A percentile compares a stretch with the other conserved stretches of the same genome.
Conservation (phyloP, 805 yeast genomes). For the Deakozyma indianensis region DNA sequence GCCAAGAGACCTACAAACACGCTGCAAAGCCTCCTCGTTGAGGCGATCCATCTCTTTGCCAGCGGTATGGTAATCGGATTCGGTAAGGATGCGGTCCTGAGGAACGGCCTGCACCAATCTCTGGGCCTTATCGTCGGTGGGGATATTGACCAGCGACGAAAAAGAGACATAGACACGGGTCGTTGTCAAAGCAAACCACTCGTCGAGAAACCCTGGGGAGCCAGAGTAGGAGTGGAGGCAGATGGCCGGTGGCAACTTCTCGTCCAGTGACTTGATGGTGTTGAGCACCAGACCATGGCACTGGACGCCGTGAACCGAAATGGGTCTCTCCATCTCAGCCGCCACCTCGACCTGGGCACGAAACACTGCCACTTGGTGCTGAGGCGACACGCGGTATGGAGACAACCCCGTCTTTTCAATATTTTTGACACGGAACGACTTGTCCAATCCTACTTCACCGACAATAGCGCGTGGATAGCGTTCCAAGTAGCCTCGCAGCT, state of each 20-base stretch:
- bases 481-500: conserved; percentile 22
- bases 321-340: conserved; percentile 28
- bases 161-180: conserved; percentile 34
- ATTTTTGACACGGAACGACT: conserved; percentile 50
- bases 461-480: conserved; percentile 30
- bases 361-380: conserved; percentile 52
- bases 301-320: conserved; percentile 78
- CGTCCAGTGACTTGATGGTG: conserved; percentile 15
- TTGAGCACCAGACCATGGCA: conserved; percentile 52
- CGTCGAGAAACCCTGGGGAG: conserved; percentile 39
- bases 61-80: conserved; percentile 34
- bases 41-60: conserved; percentile 13
- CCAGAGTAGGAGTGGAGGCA: conserved; percentile 83
- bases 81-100: conserved; percentile 27
- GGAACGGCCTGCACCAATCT: conserved; percentile 24
- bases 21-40: conserved; percentile 2
- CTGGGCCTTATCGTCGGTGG: conserved; percentile 19
- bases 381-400: conserved; percentile 40
- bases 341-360: conserved; percentile 42
- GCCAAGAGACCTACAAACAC: neutral
- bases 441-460: conserved; percentile 91
- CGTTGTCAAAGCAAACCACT: conserved; percentile 13
- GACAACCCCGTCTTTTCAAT: conserved; percentile 16
- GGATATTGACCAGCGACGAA: conserved; percentile 34
- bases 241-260: conserved; percentile 23